Evolutionary conservation across 2,329 filamentous ascomycete species (phyloP), one percentile per base, ranked within the genome.

Genomic region (Capronia americana): DNA sequence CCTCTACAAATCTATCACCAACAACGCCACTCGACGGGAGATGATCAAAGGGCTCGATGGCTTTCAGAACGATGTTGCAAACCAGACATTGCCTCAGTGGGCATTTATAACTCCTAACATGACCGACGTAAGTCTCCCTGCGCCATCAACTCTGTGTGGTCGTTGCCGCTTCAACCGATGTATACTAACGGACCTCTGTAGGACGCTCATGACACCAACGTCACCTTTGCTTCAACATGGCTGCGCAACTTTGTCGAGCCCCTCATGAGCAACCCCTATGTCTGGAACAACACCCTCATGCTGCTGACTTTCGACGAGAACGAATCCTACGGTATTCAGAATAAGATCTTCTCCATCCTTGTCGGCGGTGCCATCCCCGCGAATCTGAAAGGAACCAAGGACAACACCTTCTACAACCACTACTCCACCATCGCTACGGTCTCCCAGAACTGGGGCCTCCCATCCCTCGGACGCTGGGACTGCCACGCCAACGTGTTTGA

Each of bases 281-380:
- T 95, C 78, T 90, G 89, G 86, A 81, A 90, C 57, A 87, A 90
- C 74, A 93, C 90, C 0, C 84, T 95, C 1, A 84, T 95, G 10
- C 81, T 94, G 4, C 77, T 95, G 66, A 93, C 88, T 10, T 95
- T 92, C 74, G 92, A 95, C 70, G 92, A 95, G 80, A 91, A 88
- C 76, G 86, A 89, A 72, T 87, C 85, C 10, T 92, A 93, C 78
- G 77, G 82, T 5, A 79, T 82, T 28, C 84, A 86, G 72, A 95
- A 95, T 83, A 83, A 83, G 48, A 85, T 95, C 60, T 85, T 92
- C 66, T 86, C 82, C 69, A 84, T 95, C 70, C 84, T 95, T 0
- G 80, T 95, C 2, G 92, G 92, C 17, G 91, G 91, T 65, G 89
- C 88, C n/a, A 78, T 96, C 1, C 90, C 90, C 11, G 60, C 81